phyloP scores from a whole-genome alignment of 768 basidiomycete genomes.

The Tulasnella sp. region DNA sequence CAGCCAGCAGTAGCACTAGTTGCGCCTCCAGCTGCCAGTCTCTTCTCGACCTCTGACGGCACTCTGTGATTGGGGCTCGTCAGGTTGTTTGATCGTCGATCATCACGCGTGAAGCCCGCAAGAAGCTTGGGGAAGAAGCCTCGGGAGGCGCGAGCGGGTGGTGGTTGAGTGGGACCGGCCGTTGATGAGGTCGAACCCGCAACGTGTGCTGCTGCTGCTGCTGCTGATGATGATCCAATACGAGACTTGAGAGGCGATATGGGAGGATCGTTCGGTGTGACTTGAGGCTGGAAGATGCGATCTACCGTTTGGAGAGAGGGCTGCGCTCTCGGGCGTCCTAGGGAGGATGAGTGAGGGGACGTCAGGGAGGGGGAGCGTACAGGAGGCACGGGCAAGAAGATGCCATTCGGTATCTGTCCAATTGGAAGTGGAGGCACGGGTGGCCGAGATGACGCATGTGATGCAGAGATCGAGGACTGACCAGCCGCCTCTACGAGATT shows the following conservation, averaged over 20 bases:
- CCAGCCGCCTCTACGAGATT: not conserved
- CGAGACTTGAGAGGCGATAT: not conserved
- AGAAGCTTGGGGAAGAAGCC: constrained; percentile 12
- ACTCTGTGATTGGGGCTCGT: not conserved
- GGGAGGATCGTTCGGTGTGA: not conserved
- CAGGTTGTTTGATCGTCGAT: not conserved
- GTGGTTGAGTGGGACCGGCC: not conserved
- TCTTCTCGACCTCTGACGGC: constrained; percentile 1
- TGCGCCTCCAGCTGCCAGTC: not conserved
- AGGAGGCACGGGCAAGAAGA: not conserved
- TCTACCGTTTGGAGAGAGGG: not conserved
- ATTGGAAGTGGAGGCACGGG: constrained; percentile 7
- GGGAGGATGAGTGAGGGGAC: not conserved
- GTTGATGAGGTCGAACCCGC: not conserved
- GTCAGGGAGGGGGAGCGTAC: not conserved
- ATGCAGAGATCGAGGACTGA: not conserved
- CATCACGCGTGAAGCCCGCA: not conserved
- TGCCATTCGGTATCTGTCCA: not conserved
- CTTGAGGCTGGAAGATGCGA: not conserved
- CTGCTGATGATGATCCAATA: too few relatives aligned
- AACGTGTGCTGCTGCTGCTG: too few relatives aligned
- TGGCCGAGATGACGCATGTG: not conserved
- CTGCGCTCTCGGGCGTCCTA: not conserved
- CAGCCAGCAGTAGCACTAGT: not conserved
- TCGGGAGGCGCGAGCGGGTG: not conserved